These are phyloP conservation scores for Leccinum aurantiacum DNA, from an alignment of 768 basidiomycete genomes.

Conservation along the genomic window DNA sequence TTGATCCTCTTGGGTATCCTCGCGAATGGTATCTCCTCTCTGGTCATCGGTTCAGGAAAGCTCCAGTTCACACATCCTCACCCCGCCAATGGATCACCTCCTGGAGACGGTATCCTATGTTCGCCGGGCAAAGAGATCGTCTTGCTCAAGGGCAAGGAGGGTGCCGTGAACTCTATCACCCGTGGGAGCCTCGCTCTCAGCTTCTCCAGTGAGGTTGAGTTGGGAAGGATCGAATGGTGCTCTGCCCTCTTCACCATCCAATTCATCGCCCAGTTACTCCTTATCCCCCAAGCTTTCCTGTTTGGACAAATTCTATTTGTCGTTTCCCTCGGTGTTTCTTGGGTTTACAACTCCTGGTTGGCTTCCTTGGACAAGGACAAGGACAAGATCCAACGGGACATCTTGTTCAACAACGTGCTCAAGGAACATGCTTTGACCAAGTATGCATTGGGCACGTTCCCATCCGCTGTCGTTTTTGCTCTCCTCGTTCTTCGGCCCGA, in stretches of 20 bases:
- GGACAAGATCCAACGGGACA: no score
- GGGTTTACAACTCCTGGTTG: no score
- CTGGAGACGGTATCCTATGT: conserved; percentile 27
- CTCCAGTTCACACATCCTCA: conserved; percentile 15
- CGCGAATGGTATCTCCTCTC: conserved; percentile 23
- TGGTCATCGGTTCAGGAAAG: conserved; percentile 20
- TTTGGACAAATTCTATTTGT: no score
- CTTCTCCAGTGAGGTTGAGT: no score
- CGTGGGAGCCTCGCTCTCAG: conserved; percentile 6
- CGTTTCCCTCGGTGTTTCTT: no score
- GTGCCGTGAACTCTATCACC: conserved; percentile 11
- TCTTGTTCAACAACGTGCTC: no score
- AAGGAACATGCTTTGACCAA: no score
- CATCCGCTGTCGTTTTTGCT: conserved; percentile 17
- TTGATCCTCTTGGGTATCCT: conserved; percentile 32
- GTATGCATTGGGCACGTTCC: conserved; percentile 16
- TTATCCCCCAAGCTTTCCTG: no score
- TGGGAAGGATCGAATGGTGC: no score
- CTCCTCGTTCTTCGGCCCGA: conserved; percentile 11
- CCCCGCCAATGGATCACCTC: conserved; percentile 16
- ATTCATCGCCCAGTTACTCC: no score
- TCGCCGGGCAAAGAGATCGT: conserved; percentile 1
- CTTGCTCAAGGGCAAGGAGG: background rate
- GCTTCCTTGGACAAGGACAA: no score
- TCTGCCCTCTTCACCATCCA: no score